These are phyloP conservation scores for Linaria vulgaris DNA, from an alignment of 257 asterid species.

Conservation along the genomic window DNA sequence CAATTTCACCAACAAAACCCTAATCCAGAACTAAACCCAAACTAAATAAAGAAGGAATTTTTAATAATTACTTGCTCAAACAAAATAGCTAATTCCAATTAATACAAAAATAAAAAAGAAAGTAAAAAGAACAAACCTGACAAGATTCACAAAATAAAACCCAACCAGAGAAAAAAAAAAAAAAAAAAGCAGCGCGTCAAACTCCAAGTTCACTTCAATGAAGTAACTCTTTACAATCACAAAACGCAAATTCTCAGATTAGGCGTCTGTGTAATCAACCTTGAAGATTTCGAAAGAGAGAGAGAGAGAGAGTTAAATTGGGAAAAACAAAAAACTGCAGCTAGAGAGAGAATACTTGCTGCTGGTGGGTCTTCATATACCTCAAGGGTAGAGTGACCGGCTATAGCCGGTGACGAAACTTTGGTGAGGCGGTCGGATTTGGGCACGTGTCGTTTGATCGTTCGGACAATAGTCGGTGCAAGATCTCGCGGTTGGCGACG, in stretches of 20 bases:
- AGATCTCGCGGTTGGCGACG: conserved; percentile 52
- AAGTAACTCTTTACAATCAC: conserved; percentile 14
- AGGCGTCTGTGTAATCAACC: conserved; percentile 47
- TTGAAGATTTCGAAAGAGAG: no score
- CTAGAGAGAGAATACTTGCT: neutral
- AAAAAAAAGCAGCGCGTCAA: conserved; percentile 35
- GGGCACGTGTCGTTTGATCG: conserved; percentile 37
- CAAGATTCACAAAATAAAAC: conserved; percentile 15
- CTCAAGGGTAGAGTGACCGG: conserved; percentile 49
- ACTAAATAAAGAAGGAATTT: conserved; percentile 24
- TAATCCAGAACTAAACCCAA: conserved; percentile 26
- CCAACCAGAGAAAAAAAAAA: conserved; percentile 20
- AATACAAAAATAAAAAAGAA: conserved; percentile 12
- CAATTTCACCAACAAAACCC: conserved; percentile 35
- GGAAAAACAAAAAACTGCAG: conserved; percentile 23
- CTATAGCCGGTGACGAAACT: conserved; percentile 35
- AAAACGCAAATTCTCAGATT: conserved; percentile 22
- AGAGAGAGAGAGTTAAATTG: conserved; percentile 27
- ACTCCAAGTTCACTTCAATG: conserved; percentile 27
- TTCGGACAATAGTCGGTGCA: conserved; percentile 36
- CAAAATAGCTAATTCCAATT: conserved; percentile 19
- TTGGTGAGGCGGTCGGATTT: conserved; percentile 26
- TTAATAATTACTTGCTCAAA: conserved; percentile 22
- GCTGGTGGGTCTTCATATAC: conserved; percentile 49
- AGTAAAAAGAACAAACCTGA: neutral